Evolutionary conservation across 1,139 yeast species (phyloP).

Genomic region (Taphrina pruni): DNA sequence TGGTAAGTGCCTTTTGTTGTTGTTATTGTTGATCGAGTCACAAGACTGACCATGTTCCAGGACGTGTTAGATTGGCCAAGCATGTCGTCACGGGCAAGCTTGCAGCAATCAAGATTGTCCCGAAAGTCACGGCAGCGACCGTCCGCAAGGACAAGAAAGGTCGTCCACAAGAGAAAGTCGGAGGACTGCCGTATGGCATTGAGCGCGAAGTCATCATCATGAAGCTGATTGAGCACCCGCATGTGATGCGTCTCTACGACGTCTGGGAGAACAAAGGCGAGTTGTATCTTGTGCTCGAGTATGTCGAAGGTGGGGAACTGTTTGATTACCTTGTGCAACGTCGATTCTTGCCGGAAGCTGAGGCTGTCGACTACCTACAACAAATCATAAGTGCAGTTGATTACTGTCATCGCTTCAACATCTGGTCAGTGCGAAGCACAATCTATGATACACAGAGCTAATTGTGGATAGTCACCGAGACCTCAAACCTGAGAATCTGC

Average conservation of each 20-base stretch:
- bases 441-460: neutral
- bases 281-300: slow-evolving; percentile 78
- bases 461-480: slow-evolving; percentile 73
- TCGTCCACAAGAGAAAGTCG: slow-evolving; percentile 50
- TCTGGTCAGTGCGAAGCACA: slow-evolving; percentile 52
- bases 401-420: slow-evolving; percentile 91
- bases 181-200: slow-evolving; percentile 80
- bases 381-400: slow-evolving; percentile 91
- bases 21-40: neutral
- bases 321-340: slow-evolving; percentile 88
- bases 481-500: slow-evolving; percentile 89
- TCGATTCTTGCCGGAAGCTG: slow-evolving; percentile 85
- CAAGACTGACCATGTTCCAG: slow-evolving; percentile 17
- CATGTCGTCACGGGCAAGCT: slow-evolving; percentile 81
- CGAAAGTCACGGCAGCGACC: slow-evolving; percentile 73
- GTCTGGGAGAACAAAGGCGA: slow-evolving; percentile 99
- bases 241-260: slow-evolving; percentile 92
- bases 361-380: slow-evolving; percentile 86
- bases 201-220: slow-evolving; percentile 94
- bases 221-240: slow-evolving; percentile 89
- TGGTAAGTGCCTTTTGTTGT: slow-evolving; percentile 55
- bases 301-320: slow-evolving; percentile 96
- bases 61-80: slow-evolving; percentile 84
- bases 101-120: slow-evolving; percentile 96
- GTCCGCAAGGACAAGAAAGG: slow-evolving; percentile 47